These are phyloP conservation scores for Pyrus communis DNA, from an alignment of 306 rosid genomes.

Conservation along the genomic window DNA sequence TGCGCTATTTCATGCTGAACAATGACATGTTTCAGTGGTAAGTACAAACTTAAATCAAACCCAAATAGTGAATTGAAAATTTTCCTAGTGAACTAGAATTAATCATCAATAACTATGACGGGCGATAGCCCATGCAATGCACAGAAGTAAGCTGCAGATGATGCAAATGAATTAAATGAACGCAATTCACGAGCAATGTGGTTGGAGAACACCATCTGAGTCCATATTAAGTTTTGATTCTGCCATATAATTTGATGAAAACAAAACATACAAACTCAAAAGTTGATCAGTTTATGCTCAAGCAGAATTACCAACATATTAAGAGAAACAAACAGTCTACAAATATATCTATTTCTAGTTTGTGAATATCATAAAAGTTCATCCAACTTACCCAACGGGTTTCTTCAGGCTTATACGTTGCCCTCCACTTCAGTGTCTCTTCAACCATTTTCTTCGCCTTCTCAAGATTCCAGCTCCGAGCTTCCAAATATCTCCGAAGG, in stretches of 20 bases:
- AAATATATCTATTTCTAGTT: background rate
- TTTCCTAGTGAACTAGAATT: background rate
- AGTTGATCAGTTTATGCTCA: background rate
- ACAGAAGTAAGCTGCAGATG: background rate
- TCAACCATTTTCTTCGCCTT: conserved; percentile 80
- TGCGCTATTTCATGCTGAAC: conserved; percentile 74
- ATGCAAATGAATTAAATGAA: background rate
- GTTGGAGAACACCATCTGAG: background rate
- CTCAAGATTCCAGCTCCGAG: conserved; percentile 71
- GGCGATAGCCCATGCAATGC: background rate
- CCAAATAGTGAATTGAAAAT: background rate
- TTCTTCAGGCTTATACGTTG: conserved; percentile 77
- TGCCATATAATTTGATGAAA: background rate
- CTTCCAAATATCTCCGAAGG: conserved; percentile 73
- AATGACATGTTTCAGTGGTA: background rate
- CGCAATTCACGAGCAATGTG: background rate
- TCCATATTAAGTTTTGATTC: background rate
- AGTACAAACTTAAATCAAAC: background rate
- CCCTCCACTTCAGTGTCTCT: conserved; percentile 81
- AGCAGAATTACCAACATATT: background rate
- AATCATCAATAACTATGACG: background rate
- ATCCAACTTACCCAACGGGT: conserved; percentile 70
- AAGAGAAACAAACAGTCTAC: background rate
- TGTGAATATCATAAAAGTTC: background rate
- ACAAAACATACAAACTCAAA: background rate